Percentiles rank a stretch among this genome's conserved stretches.
Evolutionary conservation across 73 alveolate genomes (phyloP).

Genomic region (Durusdinium trenchii): DNA sequence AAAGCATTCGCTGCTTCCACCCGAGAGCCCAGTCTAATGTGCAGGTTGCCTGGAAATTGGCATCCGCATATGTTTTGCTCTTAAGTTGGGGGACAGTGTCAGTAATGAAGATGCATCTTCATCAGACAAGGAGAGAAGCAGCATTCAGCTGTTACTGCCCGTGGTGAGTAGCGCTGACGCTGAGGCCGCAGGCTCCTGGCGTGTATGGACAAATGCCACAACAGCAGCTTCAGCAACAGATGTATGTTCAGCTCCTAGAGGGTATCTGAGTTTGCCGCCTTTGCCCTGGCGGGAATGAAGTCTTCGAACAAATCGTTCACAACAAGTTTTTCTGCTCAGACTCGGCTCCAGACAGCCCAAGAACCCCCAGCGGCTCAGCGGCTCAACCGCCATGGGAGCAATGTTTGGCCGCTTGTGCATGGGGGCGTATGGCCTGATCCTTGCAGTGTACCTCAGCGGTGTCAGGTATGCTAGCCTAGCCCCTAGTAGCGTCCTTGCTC

Average conservation of each 20-base stretch:
- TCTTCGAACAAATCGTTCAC: neutral
- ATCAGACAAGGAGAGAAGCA: too few species aligned
- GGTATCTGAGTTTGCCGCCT: neutral
- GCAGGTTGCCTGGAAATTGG: slow-evolving; percentile 65
- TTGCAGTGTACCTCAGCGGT: slow-evolving; percentile 30
- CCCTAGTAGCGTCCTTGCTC: too few species aligned
- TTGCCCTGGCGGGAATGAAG: neutral
- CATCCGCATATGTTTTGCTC: slow-evolving; percentile 20
- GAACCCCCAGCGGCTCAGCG: neutral
- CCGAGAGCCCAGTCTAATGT: neutral
- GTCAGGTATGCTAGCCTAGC: neutral
- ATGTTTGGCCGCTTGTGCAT: slow-evolving; percentile 49
- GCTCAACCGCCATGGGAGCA: slow-evolving; percentile 74
- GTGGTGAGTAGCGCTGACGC: too few species aligned
- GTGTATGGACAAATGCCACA: slow-evolving; percentile 66
- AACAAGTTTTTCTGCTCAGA: neutral
- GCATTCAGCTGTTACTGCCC: too few species aligned
- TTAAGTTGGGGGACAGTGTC: too few species aligned
- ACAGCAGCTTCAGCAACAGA: slow-evolving; percentile 58
- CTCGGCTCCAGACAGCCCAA: neutral
- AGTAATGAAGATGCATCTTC: too few species aligned
- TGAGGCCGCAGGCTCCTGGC: neutral
- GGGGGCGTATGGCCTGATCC: slow-evolving; percentile 50
- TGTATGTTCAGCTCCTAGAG: neutral
- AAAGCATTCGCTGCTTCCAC: neutral